Conservation (phyloP, 805 yeast species). For the Kazachstania psychrophila region DNA sequence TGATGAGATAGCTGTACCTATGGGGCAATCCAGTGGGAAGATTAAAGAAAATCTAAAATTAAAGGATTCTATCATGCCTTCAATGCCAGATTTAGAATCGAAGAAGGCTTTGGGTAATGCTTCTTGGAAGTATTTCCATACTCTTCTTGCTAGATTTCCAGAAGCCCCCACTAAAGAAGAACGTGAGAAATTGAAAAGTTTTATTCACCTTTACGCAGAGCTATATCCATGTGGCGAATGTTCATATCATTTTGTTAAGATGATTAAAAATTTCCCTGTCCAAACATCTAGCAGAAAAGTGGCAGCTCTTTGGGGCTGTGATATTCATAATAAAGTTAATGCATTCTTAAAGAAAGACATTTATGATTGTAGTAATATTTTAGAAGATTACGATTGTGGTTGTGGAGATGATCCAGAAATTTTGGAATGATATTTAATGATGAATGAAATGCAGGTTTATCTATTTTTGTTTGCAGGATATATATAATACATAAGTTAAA, state of each 20-base stretch:
- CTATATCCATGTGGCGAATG: constrained; percentile 98
- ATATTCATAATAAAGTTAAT: constrained; percentile 81
- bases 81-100: constrained; percentile 69
- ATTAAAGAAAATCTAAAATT: constrained; percentile 3
- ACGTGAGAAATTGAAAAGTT: constrained; percentile 50
- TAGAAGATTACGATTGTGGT: constrained; percentile 94
- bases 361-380: constrained; percentile 77
- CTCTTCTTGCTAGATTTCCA: constrained; percentile 86
- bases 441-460: too few species aligned
- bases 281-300: constrained; percentile 65
- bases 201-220: constrained; percentile 69
- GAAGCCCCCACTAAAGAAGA: constrained; percentile 64
- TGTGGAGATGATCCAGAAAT: constrained; percentile 59
- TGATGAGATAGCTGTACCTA: neutral
- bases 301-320: constrained; percentile 96
- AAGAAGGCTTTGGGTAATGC: constrained; percentile 81
- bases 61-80: constrained; percentile 66
- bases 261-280: constrained; percentile 70
- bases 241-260: constrained; percentile 76
- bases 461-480: too few species aligned
- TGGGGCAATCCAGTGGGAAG: neutral
- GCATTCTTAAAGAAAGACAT: constrained; percentile 53
- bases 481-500: too few species aligned
- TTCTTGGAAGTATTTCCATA: constrained; percentile 87
- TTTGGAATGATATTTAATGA: too few species aligned